Base-by-base conservation (phyloP, 2,329 filamentous ascomycete species). In the Didymella segeticola region DNA sequence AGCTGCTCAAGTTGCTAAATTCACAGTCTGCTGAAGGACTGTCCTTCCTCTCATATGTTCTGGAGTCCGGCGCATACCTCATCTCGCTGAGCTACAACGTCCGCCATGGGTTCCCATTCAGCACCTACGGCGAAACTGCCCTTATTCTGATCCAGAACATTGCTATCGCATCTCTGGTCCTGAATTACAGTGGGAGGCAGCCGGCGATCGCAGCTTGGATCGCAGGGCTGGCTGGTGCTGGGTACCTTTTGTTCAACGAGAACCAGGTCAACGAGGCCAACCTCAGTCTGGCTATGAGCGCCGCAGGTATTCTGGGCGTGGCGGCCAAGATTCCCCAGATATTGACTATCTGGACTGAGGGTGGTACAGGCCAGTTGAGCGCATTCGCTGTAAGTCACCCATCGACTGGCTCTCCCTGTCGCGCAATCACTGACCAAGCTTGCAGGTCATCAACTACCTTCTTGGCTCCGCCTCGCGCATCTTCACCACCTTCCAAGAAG, bases 401-500 rank as follows among this genome's bases (percentile, higher is more conserved):
- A 26, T 4, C 10, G 22, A 19, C 9, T 17, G 2, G n/a, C n/a
- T 22, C 2, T 5, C 25, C 2, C 19, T 4, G 15, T 3, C 7
- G 10, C 2, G 12, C 41, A 29, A 6, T 22, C 14, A 30, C 47
- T 51, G 47, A 47, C 45, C 23, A 17, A 33, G 5, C 7, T 27
- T 10, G 19, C 68, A 97, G 93, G 92, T 99, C 65, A 96, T 99
- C 84, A 98, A 97, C 82, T 99, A 96, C 78, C 90, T 99, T 68
- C 82, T 88, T 66, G 95, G 96, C 31, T 96, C 92, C 36, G 85
- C 98, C 53, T 90, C 91, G 22, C 90, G 95, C 72, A 96, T 99
- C 79, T 99, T 97, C 78, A 99, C 95, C 26, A 99, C 96, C 8
- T 81, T 99, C 53, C 93, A 98, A 72, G 95, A 99, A 80, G 95